Percentiles rank a stretch among this genome's conserved stretches.
Evolutionary conservation across 208 protist genomes (phyloP).

Genomic region (Trypanosoma conorhini): DNA sequence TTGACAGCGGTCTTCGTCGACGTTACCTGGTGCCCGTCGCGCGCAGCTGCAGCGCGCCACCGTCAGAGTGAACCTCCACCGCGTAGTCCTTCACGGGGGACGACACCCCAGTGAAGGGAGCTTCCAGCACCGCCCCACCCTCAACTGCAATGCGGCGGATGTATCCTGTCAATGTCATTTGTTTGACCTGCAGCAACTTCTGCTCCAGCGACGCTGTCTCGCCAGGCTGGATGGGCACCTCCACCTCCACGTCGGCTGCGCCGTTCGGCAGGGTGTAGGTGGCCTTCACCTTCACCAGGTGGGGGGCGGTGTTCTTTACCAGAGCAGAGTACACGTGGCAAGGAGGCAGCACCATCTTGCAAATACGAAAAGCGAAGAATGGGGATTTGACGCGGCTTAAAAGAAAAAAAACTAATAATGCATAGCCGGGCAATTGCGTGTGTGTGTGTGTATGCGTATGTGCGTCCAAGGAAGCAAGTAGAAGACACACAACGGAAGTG

Average conservation of each 20-base stretch:
- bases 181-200: conserved; percentile 31
- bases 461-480: neutral
- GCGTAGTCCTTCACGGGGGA: conserved; percentile 51
- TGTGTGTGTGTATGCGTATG: neutral
- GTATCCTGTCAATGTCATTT: conserved; percentile 29
- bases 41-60: conserved; percentile 8
- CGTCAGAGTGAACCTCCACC: conserved; percentile 32
- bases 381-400: neutral
- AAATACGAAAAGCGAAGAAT: neutral
- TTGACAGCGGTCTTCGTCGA: neutral
- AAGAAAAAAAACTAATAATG: conserved; percentile 12
- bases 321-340: conserved; percentile 67
- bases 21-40: neutral
- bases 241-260: conserved; percentile 2
- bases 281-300: conserved; percentile 37
- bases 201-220: conserved; percentile 32
- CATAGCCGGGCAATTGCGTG: neutral
- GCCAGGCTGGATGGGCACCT: conserved; percentile 31
- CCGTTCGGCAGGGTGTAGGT: conserved; percentile 42
- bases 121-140: conserved; percentile 11
- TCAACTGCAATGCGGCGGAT: conserved; percentile 45
- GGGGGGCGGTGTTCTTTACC: conserved; percentile 44
- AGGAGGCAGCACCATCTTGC: conserved; percentile 54
- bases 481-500: neutral
- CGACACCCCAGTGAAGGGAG: conserved; percentile 43